phyloP scores from a whole-genome alignment of 345 rosid species.

The Boechera retrofracta region DNA sequence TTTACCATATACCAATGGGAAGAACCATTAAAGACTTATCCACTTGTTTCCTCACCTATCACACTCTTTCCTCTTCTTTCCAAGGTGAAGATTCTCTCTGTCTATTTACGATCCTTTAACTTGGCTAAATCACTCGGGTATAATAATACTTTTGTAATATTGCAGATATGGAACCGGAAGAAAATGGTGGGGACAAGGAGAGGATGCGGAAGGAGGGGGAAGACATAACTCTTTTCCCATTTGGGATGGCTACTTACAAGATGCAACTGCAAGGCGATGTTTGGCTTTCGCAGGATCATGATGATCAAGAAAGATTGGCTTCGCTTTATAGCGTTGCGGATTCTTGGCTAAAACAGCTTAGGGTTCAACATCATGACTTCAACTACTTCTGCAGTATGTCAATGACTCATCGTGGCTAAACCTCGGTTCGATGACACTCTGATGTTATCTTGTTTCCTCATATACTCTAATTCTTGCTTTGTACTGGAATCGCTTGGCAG shows the following conservation, averaged over 20 bases:
- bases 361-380: slow-evolving; percentile 96
- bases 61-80: slow-evolving; percentile 92
- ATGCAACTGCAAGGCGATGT: slow-evolving; percentile 97
- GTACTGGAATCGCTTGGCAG: slow-evolving; percentile 24
- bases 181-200: slow-evolving; percentile 55
- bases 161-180: slow-evolving; percentile 64
- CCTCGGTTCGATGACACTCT: slow-evolving; percentile 11
- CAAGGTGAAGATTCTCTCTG: slow-evolving; percentile 60
- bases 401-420: slow-evolving; percentile 63
- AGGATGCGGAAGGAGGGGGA: slow-evolving; percentile 61
- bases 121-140: background rate
- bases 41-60: slow-evolving; percentile 93
- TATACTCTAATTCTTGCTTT: slow-evolving; percentile 20
- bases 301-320: slow-evolving; percentile 75
- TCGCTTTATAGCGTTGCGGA: slow-evolving; percentile 92
- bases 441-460: background rate
- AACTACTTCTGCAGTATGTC: slow-evolving; percentile 71
- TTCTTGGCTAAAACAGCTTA: slow-evolving; percentile 97
- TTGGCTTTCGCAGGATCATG: slow-evolving; percentile 77
- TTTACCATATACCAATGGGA: slow-evolving; percentile 98
- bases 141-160: background rate
- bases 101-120: background rate
- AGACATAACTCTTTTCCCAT: slow-evolving; percentile 64
- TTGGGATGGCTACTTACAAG: slow-evolving; percentile 95
- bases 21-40: slow-evolving; percentile 95